A percentile compares a stretch with the other conserved stretches of the same genome.
phyloP scores from a whole-genome alignment of 2,329 filamentous ascomycete species.

The Xylaria sp. region DNA sequence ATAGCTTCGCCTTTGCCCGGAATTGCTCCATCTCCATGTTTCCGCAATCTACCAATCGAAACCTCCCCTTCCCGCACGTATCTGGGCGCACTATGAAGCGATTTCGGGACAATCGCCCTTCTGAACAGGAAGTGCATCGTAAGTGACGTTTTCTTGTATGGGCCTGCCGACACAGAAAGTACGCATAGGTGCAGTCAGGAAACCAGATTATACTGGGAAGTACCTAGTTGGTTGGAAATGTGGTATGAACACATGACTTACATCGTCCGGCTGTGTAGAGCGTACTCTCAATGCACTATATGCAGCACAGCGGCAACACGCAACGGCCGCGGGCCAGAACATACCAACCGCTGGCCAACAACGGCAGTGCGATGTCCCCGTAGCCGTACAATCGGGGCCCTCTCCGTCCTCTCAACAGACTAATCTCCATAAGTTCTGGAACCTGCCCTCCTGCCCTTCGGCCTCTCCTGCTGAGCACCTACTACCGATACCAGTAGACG shows the following conservation, averaged over 20 bases:
- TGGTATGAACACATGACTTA: conserved; percentile 15
- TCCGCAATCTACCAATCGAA: conserved; percentile 17
- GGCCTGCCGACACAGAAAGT: not conserved
- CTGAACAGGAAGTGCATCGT: conserved; percentile 52
- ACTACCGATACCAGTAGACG: conserved; percentile 16
- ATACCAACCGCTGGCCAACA: conserved; percentile 5
- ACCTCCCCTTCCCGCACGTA: conserved; percentile 34
- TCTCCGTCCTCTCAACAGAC: conserved; percentile 36
- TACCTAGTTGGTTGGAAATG: not conserved
- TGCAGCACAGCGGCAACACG: conserved; percentile 43
- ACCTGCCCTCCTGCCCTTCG: conserved; percentile 40
- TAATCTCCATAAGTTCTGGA: conserved; percentile 58
- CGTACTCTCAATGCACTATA: conserved; percentile 55
- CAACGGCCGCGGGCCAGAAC: conserved; percentile 14
- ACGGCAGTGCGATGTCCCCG: conserved; percentile 10
- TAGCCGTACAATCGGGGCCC: conserved; percentile 12
- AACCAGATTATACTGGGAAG: not conserved
- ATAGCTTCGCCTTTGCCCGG: conserved; percentile 26
- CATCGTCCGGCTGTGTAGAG: conserved; percentile 35
- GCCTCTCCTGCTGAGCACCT: conserved; percentile 25
- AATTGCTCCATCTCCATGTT: conserved; percentile 28
- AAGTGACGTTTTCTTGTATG: conserved; percentile 30
- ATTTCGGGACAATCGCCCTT: conserved; percentile 53
- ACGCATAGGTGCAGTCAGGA: not conserved
- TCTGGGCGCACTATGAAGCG: conserved; percentile 57